Conservation (phyloP, 768 basidiomycete genomes). For the Lentinula edodes region DNA sequence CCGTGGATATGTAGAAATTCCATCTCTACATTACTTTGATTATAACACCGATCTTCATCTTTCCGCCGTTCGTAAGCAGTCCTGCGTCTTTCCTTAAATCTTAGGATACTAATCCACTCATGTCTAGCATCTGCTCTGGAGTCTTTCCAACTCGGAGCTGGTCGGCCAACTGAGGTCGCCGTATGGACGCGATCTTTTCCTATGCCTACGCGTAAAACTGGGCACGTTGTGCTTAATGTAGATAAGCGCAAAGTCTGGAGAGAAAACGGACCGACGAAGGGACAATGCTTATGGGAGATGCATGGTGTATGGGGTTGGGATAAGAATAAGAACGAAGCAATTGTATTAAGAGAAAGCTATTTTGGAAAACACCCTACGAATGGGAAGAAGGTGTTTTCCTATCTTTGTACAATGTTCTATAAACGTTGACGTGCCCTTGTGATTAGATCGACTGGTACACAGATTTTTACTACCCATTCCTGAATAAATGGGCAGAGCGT, state of each 20-base stretch:
- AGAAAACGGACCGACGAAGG: constrained; percentile 63
- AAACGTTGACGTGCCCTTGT: neutral
- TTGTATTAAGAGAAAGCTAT: constrained; percentile 80
- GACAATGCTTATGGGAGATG: constrained; percentile 81
- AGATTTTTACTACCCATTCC: constrained; percentile 79
- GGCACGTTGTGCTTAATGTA: constrained; percentile 54
- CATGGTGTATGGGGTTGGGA: constrained; percentile 96
- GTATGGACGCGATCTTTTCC: constrained; percentile 86
- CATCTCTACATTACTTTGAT: constrained; percentile 80
- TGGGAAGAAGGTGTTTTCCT: constrained; percentile 46
- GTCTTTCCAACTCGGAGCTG: constrained; percentile 90
- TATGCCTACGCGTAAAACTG: constrained; percentile 69
- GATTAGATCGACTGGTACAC: constrained; percentile 80
- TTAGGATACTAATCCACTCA: neutral
- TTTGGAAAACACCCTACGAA: constrained; percentile 67
- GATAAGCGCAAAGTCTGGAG: constrained; percentile 62
- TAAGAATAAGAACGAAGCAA: constrained; percentile 51
- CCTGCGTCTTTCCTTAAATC: too few species aligned
- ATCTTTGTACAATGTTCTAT: neutral
- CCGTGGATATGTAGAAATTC: constrained; percentile 81
- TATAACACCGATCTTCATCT: constrained; percentile 95
- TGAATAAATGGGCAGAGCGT: constrained; percentile 59
- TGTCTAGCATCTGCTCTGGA: constrained; percentile 70
- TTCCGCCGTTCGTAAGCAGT: constrained; percentile 60
- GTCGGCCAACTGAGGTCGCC: constrained; percentile 74